phyloP scores from a whole-genome alignment of 2,329 filamentous ascomycete species.

The Simplicillium aogashimaense region DNA sequence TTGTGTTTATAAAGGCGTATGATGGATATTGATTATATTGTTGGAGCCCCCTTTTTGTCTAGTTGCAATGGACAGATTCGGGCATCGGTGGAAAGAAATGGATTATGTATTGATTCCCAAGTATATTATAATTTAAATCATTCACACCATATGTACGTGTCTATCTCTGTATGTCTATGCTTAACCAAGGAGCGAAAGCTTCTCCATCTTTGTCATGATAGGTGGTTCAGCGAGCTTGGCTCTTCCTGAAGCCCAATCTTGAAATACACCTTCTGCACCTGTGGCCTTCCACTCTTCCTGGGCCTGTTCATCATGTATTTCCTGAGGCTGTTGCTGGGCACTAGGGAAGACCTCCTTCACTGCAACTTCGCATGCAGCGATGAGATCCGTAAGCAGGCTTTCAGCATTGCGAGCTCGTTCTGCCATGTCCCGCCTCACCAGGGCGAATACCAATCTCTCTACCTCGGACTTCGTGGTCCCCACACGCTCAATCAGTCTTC shows the following conservation, averaged over 20 bases:
- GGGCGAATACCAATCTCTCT: slow-evolving; percentile 61
- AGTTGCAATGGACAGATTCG: no score
- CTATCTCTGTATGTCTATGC: neutral
- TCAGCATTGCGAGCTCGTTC: slow-evolving; percentile 77
- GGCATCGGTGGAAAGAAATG: no score
- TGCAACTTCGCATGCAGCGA: slow-evolving; percentile 56
- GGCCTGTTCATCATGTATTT: slow-evolving; percentile 11
- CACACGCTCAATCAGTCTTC: slow-evolving; percentile 72
- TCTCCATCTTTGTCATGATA: slow-evolving; percentile 36
- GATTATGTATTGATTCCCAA: no score
- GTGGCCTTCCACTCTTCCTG: slow-evolving; percentile 22
- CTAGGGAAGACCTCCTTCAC: slow-evolving; percentile 59
- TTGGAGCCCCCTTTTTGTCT: no score
- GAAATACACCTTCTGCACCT: slow-evolving; percentile 43
- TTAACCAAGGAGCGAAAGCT: slow-evolving; percentile 39
- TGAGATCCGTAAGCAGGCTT: slow-evolving; percentile 61
- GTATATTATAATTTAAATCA: no score
- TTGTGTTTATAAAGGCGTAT: no score
- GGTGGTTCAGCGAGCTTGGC: slow-evolving; percentile 37
- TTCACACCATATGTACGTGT: neutral
- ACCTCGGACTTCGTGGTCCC: slow-evolving; percentile 65
- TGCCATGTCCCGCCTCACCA: slow-evolving; percentile 74
- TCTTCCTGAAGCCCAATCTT: slow-evolving; percentile 31
- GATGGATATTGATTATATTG: no score
- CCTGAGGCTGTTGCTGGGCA: slow-evolving; percentile 8